Percentiles rank a stretch among this genome's conserved stretches.
Evolutionary conservation across 345 rosid genomes (phyloP).

Genomic region (Clarkia xantiana): DNA sequence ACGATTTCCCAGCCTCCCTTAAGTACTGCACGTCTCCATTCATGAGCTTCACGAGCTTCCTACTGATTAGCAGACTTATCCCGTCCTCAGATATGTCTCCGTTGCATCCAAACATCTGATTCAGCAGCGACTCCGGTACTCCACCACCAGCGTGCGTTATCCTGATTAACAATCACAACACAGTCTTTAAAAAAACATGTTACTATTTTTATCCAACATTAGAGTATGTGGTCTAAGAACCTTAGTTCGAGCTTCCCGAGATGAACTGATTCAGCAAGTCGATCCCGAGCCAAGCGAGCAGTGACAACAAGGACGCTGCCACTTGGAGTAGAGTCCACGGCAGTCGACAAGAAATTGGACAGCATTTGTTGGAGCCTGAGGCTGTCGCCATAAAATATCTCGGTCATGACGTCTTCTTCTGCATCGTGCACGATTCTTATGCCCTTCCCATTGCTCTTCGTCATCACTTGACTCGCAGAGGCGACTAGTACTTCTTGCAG

Average conservation of each 20-base stretch:
- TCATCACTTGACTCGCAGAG: constrained; percentile 59
- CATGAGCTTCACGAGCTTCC: constrained; percentile 73
- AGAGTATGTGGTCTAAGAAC: constrained; percentile 17
- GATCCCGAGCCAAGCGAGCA: constrained; percentile 41
- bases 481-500: constrained; percentile 43
- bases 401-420: constrained; percentile 35
- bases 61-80: constrained; percentile 55
- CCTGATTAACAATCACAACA: constrained; percentile 22
- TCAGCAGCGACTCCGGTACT: constrained; percentile 51
- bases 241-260: constrained; percentile 61
- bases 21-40: constrained; percentile 79
- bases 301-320: constrained; percentile 44
- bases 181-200: no score
- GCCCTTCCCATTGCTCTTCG: constrained; percentile 49
- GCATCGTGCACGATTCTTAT: constrained; percentile 42
- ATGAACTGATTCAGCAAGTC: constrained; percentile 53
- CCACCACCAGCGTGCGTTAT: constrained; percentile 56
- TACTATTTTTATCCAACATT: no score
- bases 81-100: constrained; percentile 65
- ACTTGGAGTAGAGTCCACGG: constrained; percentile 42
- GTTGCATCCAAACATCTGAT: constrained; percentile 61
- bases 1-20: constrained; percentile 69
- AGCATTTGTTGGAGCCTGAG: constrained; percentile 76
- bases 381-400: constrained; percentile 64
- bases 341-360: constrained; percentile 51